Percentiles rank a stretch among this genome's conserved stretches.
Conservation (phyloP, 768 basidiomycete species). For the Filobasidium floriforme region DNA sequence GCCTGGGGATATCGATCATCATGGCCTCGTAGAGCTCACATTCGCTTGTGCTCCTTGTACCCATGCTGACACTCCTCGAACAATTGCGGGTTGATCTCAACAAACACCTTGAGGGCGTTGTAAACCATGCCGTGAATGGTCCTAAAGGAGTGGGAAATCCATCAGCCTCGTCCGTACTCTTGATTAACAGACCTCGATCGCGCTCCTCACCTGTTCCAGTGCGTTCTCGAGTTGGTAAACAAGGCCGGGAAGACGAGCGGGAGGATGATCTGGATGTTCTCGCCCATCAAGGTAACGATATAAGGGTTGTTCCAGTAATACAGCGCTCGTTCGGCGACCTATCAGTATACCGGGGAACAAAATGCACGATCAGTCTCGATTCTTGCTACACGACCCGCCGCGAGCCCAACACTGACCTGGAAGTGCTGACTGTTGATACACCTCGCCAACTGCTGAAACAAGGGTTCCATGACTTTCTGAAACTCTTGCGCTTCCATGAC, state of each 20-base stretch:
- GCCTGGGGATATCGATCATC: constrained; percentile 7
- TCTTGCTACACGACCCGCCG: background rate
- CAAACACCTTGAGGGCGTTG: constrained; percentile 94
- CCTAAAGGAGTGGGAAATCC: constrained; percentile 48
- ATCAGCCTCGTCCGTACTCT: background rate
- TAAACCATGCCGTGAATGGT: constrained; percentile 99
- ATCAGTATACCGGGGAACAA: background rate
- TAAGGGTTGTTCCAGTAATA: constrained; percentile 99
- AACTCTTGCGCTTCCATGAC: constrained; percentile 96
- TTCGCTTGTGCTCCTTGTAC: constrained; percentile 77
- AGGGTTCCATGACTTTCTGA: constrained; percentile 81
- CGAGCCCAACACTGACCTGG: constrained; percentile 52
- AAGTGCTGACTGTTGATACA: constrained; percentile 99
- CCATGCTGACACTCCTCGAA: constrained; percentile 91
- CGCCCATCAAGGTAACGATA: constrained; percentile 97
- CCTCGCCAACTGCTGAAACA: constrained; percentile 88
- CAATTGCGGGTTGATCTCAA: constrained; percentile 96
- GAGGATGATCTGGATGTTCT: constrained; percentile 77
- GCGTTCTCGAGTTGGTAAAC: constrained; percentile 89
- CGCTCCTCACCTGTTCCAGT: constrained; percentile 87
- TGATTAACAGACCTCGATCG: background rate
- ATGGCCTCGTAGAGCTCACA: constrained; percentile 52
- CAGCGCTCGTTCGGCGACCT: constrained; percentile 88
- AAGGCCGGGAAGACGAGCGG: constrained; percentile 96
- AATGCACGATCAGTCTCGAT: background rate